Base-by-base conservation (phyloP, 495 filamentous ascomycete species). In the Aspergillus conjunctus region DNA sequence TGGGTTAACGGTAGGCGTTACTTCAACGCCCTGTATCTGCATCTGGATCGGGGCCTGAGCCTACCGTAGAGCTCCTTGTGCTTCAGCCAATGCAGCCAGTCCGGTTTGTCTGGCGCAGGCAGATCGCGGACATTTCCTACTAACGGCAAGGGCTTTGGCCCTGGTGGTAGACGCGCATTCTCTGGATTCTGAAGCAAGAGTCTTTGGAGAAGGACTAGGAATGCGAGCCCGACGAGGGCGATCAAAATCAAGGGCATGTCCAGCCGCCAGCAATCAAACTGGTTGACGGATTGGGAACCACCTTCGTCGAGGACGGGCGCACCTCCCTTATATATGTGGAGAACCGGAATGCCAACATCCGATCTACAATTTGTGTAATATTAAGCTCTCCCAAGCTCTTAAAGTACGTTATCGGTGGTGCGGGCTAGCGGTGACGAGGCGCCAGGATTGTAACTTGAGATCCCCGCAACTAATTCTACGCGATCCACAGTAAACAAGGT, bases 121-220 rank as follows among this genome's bases (percentile, higher is more conserved):
- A 82, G 62, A 53, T 83, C 78, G 8, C 62, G 58, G 11, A 83
- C n/a, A 65, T 83, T 83, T 7, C 81, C 79, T 18, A 84, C 53
- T 12, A 84, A 43, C 11, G 78, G 78, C n/a, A 72, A 53, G 0
- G 69, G 66, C 43, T 64, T 75, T 0, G 80, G 81, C 0, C 80
- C 80, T 1, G 81, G 80, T 7, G 81, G 79, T 0, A 83, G 73
- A 33, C 41, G 54, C 21, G 41, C 37, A 11, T 11, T 41, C 0
- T 11, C 3, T 2, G 34, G 10, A 4, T 11, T 41, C 11, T n/a
- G 37, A 1, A n/a, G 0, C 37, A 41, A 12, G 15, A 41, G 0
- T 41, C 11, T 11, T 41, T 11, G 7, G 9, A 41, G 15, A n/a
- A 41, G 37, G 15, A 41, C 5, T 0, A 41, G 2, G 37, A 11